Percentiles rank a stretch among this genome's conserved stretches.
phyloP scores from a whole-genome alignment of 176 grass and related monocot genomes.

The Oryza glaberrima region DNA sequence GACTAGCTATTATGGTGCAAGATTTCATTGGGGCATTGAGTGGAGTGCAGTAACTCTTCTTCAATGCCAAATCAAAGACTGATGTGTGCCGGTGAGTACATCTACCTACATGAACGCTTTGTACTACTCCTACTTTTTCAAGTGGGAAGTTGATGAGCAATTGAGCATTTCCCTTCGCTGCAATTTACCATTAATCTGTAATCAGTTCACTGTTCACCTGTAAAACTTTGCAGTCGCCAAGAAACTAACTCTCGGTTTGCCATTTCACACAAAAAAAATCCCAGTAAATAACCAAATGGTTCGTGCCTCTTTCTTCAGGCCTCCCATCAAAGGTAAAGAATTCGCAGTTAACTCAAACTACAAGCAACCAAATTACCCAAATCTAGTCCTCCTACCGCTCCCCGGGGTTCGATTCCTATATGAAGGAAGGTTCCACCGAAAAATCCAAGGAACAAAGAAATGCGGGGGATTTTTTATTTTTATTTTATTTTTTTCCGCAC shows the following conservation, averaged over 20 bases:
- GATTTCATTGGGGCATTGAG: neutral
- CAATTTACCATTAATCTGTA: conserved; percentile 9
- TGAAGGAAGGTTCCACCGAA: neutral
- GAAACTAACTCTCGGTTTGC: neutral
- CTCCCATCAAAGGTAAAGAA: neutral
- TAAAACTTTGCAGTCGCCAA: conserved; percentile 7
- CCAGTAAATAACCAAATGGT: conserved; percentile 27
- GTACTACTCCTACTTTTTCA: neutral
- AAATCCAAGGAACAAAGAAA: neutral
- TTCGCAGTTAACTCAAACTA: conserved; percentile 1
- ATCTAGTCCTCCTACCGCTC: neutral
- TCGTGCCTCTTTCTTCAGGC: conserved; percentile 21
- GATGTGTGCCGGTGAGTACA: conserved; percentile 9
- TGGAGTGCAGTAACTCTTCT: conserved; percentile 22
- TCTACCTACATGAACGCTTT: conserved; percentile 32
- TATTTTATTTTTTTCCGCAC: neutral
- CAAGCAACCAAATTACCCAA: conserved; percentile 2
- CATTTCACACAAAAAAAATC: conserved; percentile 10
- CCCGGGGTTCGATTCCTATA: neutral
- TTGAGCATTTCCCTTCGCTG: conserved; percentile 22
- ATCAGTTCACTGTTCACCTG: neutral
- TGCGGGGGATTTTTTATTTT: too few relatives aligned
- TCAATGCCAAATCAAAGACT: conserved; percentile 39
- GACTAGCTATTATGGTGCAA: neutral
- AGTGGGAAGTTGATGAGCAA: neutral